Percentiles rank a stretch among this genome's conserved stretches.
Conservation (phyloP, 495 filamentous ascomycete species). For the Penicillium longicatenatum region DNA sequence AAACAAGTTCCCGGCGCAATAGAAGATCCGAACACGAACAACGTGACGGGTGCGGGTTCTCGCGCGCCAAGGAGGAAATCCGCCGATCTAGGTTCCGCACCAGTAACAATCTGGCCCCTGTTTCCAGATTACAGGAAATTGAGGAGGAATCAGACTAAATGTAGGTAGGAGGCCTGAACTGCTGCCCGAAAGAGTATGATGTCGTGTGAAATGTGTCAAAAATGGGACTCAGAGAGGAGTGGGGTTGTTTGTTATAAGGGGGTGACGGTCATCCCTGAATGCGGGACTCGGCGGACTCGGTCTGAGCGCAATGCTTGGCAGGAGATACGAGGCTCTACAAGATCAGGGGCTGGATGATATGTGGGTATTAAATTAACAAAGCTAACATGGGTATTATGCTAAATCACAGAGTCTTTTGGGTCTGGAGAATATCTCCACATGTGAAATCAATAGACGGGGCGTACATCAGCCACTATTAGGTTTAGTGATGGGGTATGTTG, state of each 20-base stretch:
- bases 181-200: not conserved
- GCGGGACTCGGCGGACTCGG: conserved; percentile 5
- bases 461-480: conserved; percentile 29
- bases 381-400: conserved; percentile 33
- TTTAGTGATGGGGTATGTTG: conserved; percentile 17
- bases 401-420: conserved; percentile 25
- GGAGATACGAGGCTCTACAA: not conserved
- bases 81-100: conserved; percentile 3
- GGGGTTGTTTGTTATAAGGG: conserved; percentile 1
- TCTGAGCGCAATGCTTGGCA: conserved; percentile 20
- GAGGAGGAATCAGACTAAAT: not conserved
- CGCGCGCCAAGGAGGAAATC: conserved; percentile 9
- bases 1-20: not conserved
- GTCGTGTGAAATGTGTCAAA: conserved; percentile 10
- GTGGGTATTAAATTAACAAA: conserved; percentile 8
- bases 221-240: not conserved
- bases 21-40: not conserved
- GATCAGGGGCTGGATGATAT: not conserved
- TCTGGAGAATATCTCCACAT: conserved; percentile 24
- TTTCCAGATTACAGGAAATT: not conserved
- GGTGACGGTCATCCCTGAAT: conserved; percentile 16
- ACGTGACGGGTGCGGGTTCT: conserved; percentile 6
- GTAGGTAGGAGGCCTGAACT: not conserved
- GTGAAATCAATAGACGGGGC: conserved; percentile 25
- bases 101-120: not conserved